These are phyloP conservation scores for Teratosphaeria viscida DNA, from an alignment of 2,329 filamentous ascomycete genomes.

Conservation along the genomic window DNA sequence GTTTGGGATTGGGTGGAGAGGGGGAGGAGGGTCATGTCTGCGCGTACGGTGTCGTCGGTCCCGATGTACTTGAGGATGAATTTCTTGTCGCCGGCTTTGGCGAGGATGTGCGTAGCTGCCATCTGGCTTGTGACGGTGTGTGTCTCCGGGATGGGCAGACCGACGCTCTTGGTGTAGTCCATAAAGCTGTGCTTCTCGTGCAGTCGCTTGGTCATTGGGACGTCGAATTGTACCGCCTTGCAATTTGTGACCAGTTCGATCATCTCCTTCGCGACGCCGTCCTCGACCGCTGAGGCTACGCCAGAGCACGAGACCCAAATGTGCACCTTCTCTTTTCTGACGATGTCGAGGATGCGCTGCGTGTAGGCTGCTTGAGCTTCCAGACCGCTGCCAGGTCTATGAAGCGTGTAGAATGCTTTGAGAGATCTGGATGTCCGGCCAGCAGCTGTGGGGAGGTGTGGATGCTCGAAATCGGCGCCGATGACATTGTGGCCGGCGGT, in stretches of 20 bases:
- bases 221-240: constrained; percentile 53
- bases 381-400: constrained; percentile 24
- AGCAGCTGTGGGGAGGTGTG: constrained; percentile 25
- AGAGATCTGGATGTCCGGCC: constrained; percentile 52
- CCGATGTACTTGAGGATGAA: constrained; percentile 60
- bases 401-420: constrained; percentile 43
- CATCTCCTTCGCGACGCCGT: constrained; percentile 53
- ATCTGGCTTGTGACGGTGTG: constrained; percentile 42
- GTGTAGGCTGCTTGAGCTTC: constrained; percentile 42
- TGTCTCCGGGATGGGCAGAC: constrained; percentile 38
- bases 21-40: constrained; percentile 56
- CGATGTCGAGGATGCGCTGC: constrained; percentile 46
- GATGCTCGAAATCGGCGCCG: constrained; percentile 53
- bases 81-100: constrained; percentile 26
- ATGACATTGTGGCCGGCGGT: constrained; percentile 57
- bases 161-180: constrained; percentile 43
- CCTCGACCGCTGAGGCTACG: constrained; percentile 55
- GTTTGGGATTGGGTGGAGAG: constrained; percentile 44
- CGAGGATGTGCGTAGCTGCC: constrained; percentile 45
- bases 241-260: constrained; percentile 50
- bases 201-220: constrained; percentile 45
- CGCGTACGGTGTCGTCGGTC: constrained; percentile 49
- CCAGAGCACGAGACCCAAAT: constrained; percentile 67
- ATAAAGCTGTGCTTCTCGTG: constrained; percentile 59
- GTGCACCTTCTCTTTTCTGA: constrained; percentile 51